Base-by-base conservation (phyloP, 768 basidiomycete species). In the Lactarius vividus region DNA sequence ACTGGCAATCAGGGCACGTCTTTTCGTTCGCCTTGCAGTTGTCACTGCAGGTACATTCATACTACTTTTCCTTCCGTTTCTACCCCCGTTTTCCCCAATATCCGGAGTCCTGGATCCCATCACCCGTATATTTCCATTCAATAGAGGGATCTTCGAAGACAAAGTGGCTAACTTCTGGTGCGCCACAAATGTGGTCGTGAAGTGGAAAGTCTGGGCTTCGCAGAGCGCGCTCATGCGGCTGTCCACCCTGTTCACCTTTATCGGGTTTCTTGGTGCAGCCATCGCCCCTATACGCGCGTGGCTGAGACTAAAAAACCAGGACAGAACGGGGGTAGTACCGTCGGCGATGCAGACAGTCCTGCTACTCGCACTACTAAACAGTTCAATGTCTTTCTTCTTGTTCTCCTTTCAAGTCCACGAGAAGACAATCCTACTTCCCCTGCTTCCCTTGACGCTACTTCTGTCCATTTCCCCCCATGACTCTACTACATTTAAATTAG, bases 151-250 rank as follows among this genome's bases (percentile, higher is more conserved):
- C 3, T 96, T 96, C 72, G 94, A 96, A 73, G 94, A 96, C 78
- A 96, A 96, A 73, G 96, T 98, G 28, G 94, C 96, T 46, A 98
- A 98, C 74, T 92, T 96, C 73, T 98, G 96, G 96, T 97, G 96
- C 75, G 92, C 94, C 37, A 86, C 88, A 20, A 94, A 98, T 73
- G 88, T 96, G 28, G 76, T 91, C 16, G 75, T 98, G 77, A 97
- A 96, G 74, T 97, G 96, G 89, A 86, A 84, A 57, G 75, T 75
- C 33, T 84, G 80, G 79, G 80, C 83, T 6, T 74, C 80, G 1
- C 73, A 79, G 2, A 73, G 71, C 0, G 72, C 81, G 4, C 81
- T 95, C 8, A 78, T 93, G 62, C 86, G 85, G 68, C 74, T 91
- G 2, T 90, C 94, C 0, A 81, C 88, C 0, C 75, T 74, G 0